Evolutionary conservation across 495 filamentous ascomycete species (phyloP), one percentile per base, ranked within the genome.

Genomic region (Acidomyces sp.): DNA sequence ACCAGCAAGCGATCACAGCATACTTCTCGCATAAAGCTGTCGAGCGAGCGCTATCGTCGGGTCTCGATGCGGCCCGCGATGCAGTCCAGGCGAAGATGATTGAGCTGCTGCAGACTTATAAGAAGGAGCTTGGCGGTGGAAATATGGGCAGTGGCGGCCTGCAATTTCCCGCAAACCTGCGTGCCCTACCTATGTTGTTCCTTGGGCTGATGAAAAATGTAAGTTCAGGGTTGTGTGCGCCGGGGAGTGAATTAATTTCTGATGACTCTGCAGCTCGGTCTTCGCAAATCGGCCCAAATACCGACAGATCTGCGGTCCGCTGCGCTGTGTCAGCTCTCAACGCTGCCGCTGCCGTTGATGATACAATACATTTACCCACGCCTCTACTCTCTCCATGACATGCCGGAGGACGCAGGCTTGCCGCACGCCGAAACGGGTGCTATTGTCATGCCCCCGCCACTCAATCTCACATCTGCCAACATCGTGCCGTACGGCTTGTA

Each of bases 21-120:
- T 96, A 84, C 65, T 97, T 86, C 69, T 85, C 79, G 52, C 90
- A 97, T 71, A 96, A 95, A 68, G 92, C 92, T 13, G 88, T 96
- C 10, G 90, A 97, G 64, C 71, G 83, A 48, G 77, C 82, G 13
- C 65, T 97, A 12, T 77, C 83, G 47, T 82, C 74, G 52, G 85
- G 90, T 28, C 67, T 96, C 27, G 90, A 97, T 40, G 76, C 86
- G 30, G 90, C 92, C 36, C 71, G 90, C 24, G 92, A 96, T 50
- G 75, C 82, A 30, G 69, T 96, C 19, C 85, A 93, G 60, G 69
- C 77, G 39, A 97, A 96, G 68, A 59, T 90, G 6, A 77, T 82
- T n/a, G 90, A 97, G 64, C 71, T 96, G 12, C 67, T 97, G 48
- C 78, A 85, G 54, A 96, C 88, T 2, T 97, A 94, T 65, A 78